A percentile compares a stretch with the other conserved stretches of the same genome.
phyloP scores from a whole-genome alignment of 2,329 filamentous ascomycete genomes.

The Aureobasidium sp. region DNA sequence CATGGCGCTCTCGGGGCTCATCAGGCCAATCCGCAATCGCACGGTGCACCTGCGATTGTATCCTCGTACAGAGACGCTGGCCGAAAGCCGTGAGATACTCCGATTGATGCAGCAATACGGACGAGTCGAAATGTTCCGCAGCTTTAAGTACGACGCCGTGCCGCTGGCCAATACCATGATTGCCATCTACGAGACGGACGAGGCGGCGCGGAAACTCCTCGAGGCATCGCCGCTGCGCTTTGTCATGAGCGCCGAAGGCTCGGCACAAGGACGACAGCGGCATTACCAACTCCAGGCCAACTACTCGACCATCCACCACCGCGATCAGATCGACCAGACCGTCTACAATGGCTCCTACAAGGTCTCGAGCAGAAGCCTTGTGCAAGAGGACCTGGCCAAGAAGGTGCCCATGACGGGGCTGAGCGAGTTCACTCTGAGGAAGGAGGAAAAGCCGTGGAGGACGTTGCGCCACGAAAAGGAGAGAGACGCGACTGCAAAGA shows the following conservation, averaged over 20 bases:
- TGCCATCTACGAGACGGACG: slow-evolving; percentile 39
- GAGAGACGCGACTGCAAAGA: slow-evolving; percentile 27
- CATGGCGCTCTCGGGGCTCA: slow-evolving; percentile 13
- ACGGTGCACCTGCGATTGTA: slow-evolving; percentile 42
- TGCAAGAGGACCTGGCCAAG: slow-evolving; percentile 32
- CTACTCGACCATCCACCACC: slow-evolving; percentile 9
- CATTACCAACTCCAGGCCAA: slow-evolving; percentile 14
- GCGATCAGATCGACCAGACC: slow-evolving; percentile 30
- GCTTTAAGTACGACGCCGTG: slow-evolving; percentile 42
- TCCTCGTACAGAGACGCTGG: slow-evolving; percentile 41
- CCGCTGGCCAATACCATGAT: slow-evolving; percentile 38
- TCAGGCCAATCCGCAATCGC: slow-evolving; percentile 32
- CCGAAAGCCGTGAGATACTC: slow-evolving; percentile 44
- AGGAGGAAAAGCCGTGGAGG: slow-evolving; percentile 31
- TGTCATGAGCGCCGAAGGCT: slow-evolving; percentile 32
- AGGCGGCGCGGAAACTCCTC: slow-evolving; percentile 36
- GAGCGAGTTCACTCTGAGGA: slow-evolving; percentile 34
- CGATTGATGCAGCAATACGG: slow-evolving; percentile 42
- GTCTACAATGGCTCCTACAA: slow-evolving; percentile 28
- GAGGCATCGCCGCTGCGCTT: slow-evolving; percentile 42
- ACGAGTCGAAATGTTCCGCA: slow-evolving; percentile 42
- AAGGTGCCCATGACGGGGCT: slow-evolving; percentile 35
- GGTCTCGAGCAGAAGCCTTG: slow-evolving; percentile 23
- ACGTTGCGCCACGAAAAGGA: slow-evolving; percentile 24
- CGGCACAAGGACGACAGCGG: slow-evolving; percentile 8